A percentile compares a stretch with the other conserved stretches of the same genome.
phyloP scores from a whole-genome alignment of 73 alveolate species.

The Symbiodinium pilosum region DNA sequence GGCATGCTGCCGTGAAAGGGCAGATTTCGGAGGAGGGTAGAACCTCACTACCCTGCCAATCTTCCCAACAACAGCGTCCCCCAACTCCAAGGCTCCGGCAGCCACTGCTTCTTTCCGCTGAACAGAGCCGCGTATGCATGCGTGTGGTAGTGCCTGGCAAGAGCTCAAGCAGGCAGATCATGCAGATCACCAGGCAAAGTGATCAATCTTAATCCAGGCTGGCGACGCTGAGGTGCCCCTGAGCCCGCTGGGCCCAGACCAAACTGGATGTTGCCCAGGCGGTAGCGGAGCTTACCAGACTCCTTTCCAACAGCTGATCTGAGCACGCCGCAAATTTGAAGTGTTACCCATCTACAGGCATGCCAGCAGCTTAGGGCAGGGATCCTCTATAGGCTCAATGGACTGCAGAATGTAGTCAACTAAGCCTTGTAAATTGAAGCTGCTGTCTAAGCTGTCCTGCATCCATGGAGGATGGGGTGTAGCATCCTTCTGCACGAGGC shows the following conservation, averaged over 20 bases:
- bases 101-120: slow-evolving; percentile 30
- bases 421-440: too few relatives aligned
- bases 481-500: slow-evolving; percentile 36
- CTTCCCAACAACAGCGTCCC: too few relatives aligned
- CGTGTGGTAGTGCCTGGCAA: slow-evolving; percentile 57
- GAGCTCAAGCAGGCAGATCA: too few relatives aligned
- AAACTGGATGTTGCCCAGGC: slow-evolving; percentile 58
- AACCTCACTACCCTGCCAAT: neutral
- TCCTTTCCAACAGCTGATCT: neutral
- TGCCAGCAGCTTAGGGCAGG: too few relatives aligned
- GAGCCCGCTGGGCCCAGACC: slow-evolving; percentile 66
- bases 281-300: slow-evolving; percentile 28
- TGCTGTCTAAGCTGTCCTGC: too few relatives aligned
- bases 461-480: slow-evolving; percentile 57
- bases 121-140: slow-evolving; percentile 43
- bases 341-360: too few relatives aligned
- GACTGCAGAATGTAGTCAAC: neutral
- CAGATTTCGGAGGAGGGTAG: slow-evolving; percentile 42
- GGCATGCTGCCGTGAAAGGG: slow-evolving; percentile 25
- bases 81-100: neutral
- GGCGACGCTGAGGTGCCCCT: slow-evolving; percentile 67
- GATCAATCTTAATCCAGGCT: too few relatives aligned
- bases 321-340: neutral
- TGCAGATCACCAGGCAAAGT: too few relatives aligned
- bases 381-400: neutral